A percentile compares a stretch with the other conserved stretches of the same genome.
Evolutionary conservation across 768 basidiomycete species (phyloP).

Genomic region (Rossbeevera mucosa): DNA sequence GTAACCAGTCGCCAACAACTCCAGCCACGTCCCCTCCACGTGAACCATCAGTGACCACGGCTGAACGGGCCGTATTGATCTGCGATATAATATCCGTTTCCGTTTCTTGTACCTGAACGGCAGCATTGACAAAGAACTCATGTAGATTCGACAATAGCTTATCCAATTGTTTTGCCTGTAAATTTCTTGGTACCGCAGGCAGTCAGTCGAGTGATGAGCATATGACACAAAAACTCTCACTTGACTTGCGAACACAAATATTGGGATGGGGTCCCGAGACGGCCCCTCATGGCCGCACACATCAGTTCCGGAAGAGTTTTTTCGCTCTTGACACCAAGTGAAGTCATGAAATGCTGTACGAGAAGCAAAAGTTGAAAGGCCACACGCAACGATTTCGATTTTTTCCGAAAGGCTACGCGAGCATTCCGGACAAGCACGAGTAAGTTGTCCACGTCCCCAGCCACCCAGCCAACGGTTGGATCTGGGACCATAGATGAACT

Average conservation of each 20-base stretch:
- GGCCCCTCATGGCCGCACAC: conserved; percentile 42
- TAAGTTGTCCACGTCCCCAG: conserved; percentile 28
- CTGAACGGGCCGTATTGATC: conserved; percentile 18
- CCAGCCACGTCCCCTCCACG: conserved; percentile 20
- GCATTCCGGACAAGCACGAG: conserved; percentile 36
- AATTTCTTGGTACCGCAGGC: conserved; percentile 33
- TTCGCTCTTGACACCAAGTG: conserved; percentile 40
- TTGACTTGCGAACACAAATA: conserved; percentile 44
- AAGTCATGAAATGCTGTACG: conserved; percentile 41
- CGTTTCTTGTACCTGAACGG: conserved; percentile 27
- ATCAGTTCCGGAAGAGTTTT: conserved; percentile 38
- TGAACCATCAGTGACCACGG: conserved; percentile 15
- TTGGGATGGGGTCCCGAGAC: conserved; percentile 39
- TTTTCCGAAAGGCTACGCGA: conserved; percentile 33
- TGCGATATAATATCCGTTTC: conserved; percentile 33
- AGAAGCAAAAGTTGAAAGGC: conserved; percentile 45
- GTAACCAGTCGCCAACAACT: conserved; percentile 46
- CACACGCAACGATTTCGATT: conserved; percentile 36
- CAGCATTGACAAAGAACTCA: conserved; percentile 34
- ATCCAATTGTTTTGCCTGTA: conserved; percentile 32
- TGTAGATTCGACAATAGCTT: conserved; percentile 40
- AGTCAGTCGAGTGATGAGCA: conserved; percentile 13
- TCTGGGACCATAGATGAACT: conserved; percentile 12
- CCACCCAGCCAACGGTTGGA: conserved; percentile 22
- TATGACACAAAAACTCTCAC: conserved; percentile 31